These are phyloP conservation scores for Prunus fruticosa DNA, from an alignment of 306 rosid species.

Conservation along the genomic window DNA sequence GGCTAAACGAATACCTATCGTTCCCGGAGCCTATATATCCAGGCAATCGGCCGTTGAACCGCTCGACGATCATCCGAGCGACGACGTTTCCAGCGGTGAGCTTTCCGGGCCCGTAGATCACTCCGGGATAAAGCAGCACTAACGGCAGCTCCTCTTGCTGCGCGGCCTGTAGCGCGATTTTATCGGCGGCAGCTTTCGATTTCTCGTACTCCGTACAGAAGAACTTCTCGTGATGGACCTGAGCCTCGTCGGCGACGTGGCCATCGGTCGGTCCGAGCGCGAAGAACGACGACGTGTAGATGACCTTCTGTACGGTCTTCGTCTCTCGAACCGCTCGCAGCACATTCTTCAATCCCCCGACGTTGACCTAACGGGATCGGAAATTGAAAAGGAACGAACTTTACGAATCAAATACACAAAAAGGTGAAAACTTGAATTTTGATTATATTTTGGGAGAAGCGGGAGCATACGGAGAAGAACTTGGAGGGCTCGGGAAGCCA, in stretches of 20 bases:
- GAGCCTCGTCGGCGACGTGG: slow-evolving; percentile 62
- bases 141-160: slow-evolving; percentile 57
- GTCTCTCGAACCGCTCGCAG: slow-evolving; percentile 68
- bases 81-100: slow-evolving; percentile 80
- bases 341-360: slow-evolving; percentile 73
- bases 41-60: slow-evolving; percentile 80
- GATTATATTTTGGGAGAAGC: not conserved
- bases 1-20: slow-evolving; percentile 72
- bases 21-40: slow-evolving; percentile 75
- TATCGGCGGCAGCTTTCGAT: slow-evolving; percentile 72
- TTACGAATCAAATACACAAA: not conserved
- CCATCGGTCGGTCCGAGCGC: slow-evolving; percentile 84
- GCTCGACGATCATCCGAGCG: slow-evolving; percentile 64
- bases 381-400: not conserved
- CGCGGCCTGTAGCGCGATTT: slow-evolving; percentile 69
- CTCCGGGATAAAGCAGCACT: slow-evolving; percentile 78
- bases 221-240: slow-evolving; percentile 67
- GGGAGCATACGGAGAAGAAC: slow-evolving; percentile 48
- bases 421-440: not conserved
- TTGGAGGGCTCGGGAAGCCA: slow-evolving; percentile 94
- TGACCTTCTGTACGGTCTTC: slow-evolving; percentile 56
- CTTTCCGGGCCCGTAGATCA: slow-evolving; percentile 85
- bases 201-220: slow-evolving; percentile 93
- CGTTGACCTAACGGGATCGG: slow-evolving; percentile 53
- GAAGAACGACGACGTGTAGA: slow-evolving; percentile 86